These are phyloP conservation scores for Podospora pseudocomata DNA, from an alignment of 495 filamentous ascomycete genomes.

Conservation along the genomic window DNA sequence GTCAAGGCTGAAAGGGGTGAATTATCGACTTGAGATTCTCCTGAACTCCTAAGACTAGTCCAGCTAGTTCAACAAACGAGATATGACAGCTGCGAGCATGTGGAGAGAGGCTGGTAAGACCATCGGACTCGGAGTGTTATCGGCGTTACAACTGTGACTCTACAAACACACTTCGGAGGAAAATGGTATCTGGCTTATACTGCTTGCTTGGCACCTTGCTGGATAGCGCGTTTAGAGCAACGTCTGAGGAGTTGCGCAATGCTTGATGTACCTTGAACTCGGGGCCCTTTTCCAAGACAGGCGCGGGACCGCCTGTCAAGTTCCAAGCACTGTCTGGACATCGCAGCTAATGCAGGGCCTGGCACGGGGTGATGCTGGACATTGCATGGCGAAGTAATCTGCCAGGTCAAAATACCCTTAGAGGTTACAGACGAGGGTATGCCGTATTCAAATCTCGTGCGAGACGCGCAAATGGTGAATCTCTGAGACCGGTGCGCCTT, in stretches of 20 bases:
- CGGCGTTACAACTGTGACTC: neutral
- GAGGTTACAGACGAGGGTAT: neutral
- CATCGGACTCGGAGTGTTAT: neutral
- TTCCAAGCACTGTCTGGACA: neutral
- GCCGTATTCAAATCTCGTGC: neutral
- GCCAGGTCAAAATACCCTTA: neutral
- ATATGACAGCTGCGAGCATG: neutral
- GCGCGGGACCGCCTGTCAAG: neutral
- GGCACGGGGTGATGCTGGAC: neutral
- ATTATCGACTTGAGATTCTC: neutral
- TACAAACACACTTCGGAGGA: neutral
- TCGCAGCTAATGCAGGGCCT: constrained; percentile 6
- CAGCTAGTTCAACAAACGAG: neutral
- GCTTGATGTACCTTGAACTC: neutral
- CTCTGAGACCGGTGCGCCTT: constrained; percentile 6
- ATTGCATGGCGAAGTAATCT: neutral
- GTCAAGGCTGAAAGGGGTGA: neutral
- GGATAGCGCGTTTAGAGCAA: neutral
- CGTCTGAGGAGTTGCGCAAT: neutral
- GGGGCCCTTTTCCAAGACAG: neutral
- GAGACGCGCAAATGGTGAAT: neutral
- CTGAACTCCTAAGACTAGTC: neutral
- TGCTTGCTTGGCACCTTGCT: neutral
- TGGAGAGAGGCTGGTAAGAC: neutral
- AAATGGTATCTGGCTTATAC: neutral